Conservation (phyloP, 2,329 filamentous ascomycete genomes). For the Lachnum nothofagi region DNA sequence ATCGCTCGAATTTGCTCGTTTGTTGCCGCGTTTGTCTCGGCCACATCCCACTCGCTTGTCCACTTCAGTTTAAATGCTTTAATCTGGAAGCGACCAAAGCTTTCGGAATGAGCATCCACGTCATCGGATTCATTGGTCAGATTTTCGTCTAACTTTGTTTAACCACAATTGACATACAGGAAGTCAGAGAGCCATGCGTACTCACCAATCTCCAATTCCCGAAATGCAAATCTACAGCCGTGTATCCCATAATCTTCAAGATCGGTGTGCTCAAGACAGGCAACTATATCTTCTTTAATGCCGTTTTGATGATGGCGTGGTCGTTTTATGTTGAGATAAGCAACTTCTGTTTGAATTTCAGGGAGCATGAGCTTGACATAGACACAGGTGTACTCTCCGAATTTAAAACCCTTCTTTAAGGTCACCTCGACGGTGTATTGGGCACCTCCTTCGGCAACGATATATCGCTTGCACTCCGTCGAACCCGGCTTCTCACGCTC, state of each 20-base stretch:
- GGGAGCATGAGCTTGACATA: background rate
- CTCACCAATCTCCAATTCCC: background rate
- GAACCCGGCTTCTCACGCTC: slow-evolving; percentile 1
- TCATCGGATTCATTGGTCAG: too few species aligned
- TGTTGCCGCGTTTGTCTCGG: too few species aligned
- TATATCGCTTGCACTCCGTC: slow-evolving; percentile 2
- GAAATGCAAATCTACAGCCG: background rate
- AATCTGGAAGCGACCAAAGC: too few species aligned
- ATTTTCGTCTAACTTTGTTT: too few species aligned
- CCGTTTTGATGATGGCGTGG: background rate
- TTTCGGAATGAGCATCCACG: too few species aligned
- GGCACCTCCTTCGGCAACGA: slow-evolving; percentile 3
- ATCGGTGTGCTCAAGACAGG: background rate
- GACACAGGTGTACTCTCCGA: background rate
- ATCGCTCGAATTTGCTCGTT: too few species aligned
- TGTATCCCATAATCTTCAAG: background rate
- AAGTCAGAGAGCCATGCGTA: too few species aligned
- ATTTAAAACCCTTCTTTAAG: slow-evolving; percentile 6
- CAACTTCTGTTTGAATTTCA: too few species aligned
- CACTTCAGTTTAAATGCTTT: too few species aligned
- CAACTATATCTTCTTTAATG: background rate
- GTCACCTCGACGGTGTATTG: slow-evolving; percentile 5
- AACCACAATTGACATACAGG: too few species aligned
- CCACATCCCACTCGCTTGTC: too few species aligned
- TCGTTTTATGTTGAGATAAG: fast-evolving